A percentile compares a stretch with the other conserved stretches of the same genome.
Conservation (phyloP, 2,329 filamentous ascomycete species). For the Trichoderma gracile region DNA sequence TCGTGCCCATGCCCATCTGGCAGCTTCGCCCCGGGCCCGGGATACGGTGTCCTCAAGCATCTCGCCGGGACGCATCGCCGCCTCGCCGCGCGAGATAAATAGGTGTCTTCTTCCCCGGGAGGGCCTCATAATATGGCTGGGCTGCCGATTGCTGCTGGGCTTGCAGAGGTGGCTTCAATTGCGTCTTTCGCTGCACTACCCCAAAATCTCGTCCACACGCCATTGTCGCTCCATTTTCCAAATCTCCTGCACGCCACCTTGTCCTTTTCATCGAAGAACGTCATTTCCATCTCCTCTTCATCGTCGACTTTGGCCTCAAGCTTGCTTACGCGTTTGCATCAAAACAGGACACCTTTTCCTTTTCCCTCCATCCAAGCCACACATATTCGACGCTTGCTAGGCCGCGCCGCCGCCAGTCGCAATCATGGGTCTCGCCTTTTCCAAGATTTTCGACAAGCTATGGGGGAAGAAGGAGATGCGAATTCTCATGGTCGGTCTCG, state of each 20-base stretch:
- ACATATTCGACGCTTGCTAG: conserved; percentile 27
- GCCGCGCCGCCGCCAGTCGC: conserved; percentile 49
- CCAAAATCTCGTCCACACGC: conserved; percentile 24
- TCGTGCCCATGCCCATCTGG: conserved; percentile 8
- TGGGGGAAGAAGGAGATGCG: conserved; percentile 99
- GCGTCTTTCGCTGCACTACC: conserved; percentile 13
- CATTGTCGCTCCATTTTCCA: conserved; percentile 15
- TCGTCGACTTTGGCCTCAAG: conserved; percentile 15
- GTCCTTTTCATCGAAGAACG: neutral
- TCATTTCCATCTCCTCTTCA: neutral
- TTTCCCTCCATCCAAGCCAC: conserved; percentile 22
- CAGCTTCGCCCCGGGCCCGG: conserved; percentile 18
- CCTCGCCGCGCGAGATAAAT: conserved; percentile 22
- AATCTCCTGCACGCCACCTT: neutral
- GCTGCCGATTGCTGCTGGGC: neutral
- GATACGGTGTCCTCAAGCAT: conserved; percentile 33
- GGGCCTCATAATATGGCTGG: neutral
- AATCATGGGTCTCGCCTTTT: conserved; percentile 97
- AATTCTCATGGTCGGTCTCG: conserved; percentile 99
- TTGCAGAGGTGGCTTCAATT: conserved; percentile 10
- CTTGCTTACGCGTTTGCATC: conserved; percentile 37
- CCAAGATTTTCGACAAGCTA: conserved; percentile 92
- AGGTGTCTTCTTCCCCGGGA: conserved; percentile 9
- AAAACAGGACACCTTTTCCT: conserved; percentile 35
- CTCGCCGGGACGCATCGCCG: conserved; percentile 19